A percentile compares a stretch with the other conserved stretches of the same genome.
These are phyloP conservation scores for Beauveria pseudobassiana DNA, from an alignment of 2,329 filamentous ascomycete species.

Conservation along the genomic window DNA sequence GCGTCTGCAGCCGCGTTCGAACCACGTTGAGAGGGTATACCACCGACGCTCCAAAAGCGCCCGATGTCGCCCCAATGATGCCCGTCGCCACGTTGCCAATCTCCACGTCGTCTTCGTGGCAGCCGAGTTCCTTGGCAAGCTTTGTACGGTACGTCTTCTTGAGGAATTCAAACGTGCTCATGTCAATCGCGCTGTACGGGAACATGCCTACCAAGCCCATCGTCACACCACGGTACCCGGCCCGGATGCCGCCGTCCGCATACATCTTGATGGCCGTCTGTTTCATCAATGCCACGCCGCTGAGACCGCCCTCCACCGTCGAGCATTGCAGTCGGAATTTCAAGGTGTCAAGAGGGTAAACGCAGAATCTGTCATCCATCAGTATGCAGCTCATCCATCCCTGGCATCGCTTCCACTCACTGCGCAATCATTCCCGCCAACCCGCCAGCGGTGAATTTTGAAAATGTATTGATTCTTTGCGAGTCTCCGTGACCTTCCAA, in stretches of 20 bases:
- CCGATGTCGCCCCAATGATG: slow-evolving; percentile 82
- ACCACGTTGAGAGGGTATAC: slow-evolving; percentile 95
- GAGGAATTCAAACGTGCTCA: slow-evolving; percentile 89
- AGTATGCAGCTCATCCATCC: slow-evolving; percentile 12
- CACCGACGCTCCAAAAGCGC: slow-evolving; percentile 83
- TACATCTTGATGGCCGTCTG: slow-evolving; percentile 85
- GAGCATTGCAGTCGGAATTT: slow-evolving; percentile 88
- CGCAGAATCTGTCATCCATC: slow-evolving; percentile 56
- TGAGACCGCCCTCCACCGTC: slow-evolving; percentile 76
- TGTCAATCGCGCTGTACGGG: slow-evolving; percentile 92
- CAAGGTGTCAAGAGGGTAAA: slow-evolving; percentile 87
- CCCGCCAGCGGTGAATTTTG: slow-evolving; percentile 86
- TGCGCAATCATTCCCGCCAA: slow-evolving; percentile 91
- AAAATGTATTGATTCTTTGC: slow-evolving; percentile 68
- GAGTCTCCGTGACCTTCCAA: slow-evolving; percentile 85
- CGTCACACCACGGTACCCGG: slow-evolving; percentile 85
- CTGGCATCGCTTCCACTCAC: slow-evolving; percentile 36
- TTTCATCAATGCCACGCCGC: slow-evolving; percentile 73
- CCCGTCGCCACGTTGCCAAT: slow-evolving; percentile 80
- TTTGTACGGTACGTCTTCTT: slow-evolving; percentile 66
- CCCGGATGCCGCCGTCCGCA: slow-evolving; percentile 61
- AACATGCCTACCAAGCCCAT: slow-evolving; percentile 97
- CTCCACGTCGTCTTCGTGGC: slow-evolving; percentile 75
- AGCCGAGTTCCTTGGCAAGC: slow-evolving; percentile 60
- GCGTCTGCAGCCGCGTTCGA: slow-evolving; percentile 84